phyloP scores from a whole-genome alignment of 2,329 filamentous ascomycete genomes.

The Exophiala xenobiotica region DNA sequence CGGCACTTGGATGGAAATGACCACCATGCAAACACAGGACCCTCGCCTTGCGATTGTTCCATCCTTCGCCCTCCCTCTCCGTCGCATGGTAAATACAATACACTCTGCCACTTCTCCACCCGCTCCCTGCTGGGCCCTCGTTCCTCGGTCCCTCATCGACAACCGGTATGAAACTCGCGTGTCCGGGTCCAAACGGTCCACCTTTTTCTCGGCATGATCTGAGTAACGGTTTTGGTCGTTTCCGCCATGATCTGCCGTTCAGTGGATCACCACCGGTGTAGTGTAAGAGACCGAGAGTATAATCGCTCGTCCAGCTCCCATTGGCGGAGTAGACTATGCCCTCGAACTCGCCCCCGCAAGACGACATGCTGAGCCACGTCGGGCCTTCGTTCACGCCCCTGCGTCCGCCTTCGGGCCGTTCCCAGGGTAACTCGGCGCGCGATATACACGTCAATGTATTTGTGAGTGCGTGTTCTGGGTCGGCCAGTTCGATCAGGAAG shows the following conservation, averaged over 20 bases:
- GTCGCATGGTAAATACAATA: slow-evolving; percentile 31
- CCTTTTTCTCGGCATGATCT: slow-evolving; percentile 17
- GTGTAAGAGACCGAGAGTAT: slow-evolving; percentile 26
- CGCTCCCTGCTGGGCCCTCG: no score
- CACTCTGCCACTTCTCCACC: slow-evolving; percentile 16
- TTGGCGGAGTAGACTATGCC: slow-evolving; percentile 31
- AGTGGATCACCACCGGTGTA: slow-evolving; percentile 20
- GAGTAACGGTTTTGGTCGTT: slow-evolving; percentile 24
- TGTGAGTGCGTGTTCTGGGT: slow-evolving; percentile 18
- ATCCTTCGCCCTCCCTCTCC: slow-evolving; percentile 23
- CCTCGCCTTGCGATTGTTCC: slow-evolving; percentile 29
- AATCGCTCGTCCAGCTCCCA: slow-evolving; percentile 30
- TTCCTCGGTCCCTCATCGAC: background rate
- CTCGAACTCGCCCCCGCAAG: slow-evolving; percentile 9
- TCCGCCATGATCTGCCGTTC: slow-evolving; percentile 22
- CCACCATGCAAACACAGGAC: slow-evolving; percentile 18
- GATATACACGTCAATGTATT: slow-evolving; percentile 21
- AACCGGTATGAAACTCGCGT: slow-evolving; percentile 27
- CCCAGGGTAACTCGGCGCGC: slow-evolving; percentile 25
- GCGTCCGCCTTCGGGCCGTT: slow-evolving; percentile 24
- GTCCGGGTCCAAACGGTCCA: slow-evolving; percentile 30
- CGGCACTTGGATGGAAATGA: slow-evolving; percentile 16
- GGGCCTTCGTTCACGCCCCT: slow-evolving; percentile 31
- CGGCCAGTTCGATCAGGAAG: slow-evolving; percentile 24
- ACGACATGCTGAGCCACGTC: slow-evolving; percentile 21